Base-by-base conservation (phyloP, 768 basidiomycete species). In the Daedaleopsis sinensis region DNA sequence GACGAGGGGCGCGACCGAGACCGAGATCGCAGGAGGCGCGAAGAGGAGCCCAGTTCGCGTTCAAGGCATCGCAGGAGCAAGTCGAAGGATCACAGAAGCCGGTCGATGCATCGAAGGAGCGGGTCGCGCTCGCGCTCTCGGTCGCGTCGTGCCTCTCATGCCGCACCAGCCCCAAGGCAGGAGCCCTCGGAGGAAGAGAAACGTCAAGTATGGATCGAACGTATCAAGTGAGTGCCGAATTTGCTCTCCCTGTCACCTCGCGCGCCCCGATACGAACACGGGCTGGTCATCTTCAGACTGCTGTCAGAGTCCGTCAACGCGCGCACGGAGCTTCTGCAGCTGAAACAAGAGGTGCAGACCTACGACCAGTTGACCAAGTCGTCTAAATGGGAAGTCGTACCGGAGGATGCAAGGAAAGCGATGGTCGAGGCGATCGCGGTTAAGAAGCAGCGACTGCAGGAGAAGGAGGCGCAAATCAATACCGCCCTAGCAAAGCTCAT, bases 141-240 rank as follows among this genome's bases (percentile, higher is more conserved):
- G 18, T 13, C 15, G 13, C 57, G 49, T 46, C 58, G 24, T 18
- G 43, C 11, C 0, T 55, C 63, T 13, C 9, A 35, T 15, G 49
- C 51, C 49, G 24, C 52, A 1, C 32, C 55, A 23, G 16, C 36
- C 23, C 58, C 57, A 11, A 59, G 42, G 32, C 72, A 71, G 51
- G 71, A 66, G 12, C 43, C 72, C 19, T 69, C 77, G n/a, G 37
- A 69, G 21, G 76, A 76, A 4, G 77, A 80, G 52, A 78, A 74
- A 50, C 71, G 70, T n/a, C 64, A 59, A 24, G 66, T 73, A 46
- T 80, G 79, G 79, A 69, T 74, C 38, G 72, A 76, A 39, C 78
- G 79, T 27, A 70, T 81, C 38, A 73, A 74, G 79, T 80, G 63
- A 48, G 79, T 65, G 47, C 44, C 59, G 4, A 32, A 32, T 32